phyloP scores from a whole-genome alignment of 2,329 filamentous ascomycete species.

The Aspergillus spinulosporus region DNA sequence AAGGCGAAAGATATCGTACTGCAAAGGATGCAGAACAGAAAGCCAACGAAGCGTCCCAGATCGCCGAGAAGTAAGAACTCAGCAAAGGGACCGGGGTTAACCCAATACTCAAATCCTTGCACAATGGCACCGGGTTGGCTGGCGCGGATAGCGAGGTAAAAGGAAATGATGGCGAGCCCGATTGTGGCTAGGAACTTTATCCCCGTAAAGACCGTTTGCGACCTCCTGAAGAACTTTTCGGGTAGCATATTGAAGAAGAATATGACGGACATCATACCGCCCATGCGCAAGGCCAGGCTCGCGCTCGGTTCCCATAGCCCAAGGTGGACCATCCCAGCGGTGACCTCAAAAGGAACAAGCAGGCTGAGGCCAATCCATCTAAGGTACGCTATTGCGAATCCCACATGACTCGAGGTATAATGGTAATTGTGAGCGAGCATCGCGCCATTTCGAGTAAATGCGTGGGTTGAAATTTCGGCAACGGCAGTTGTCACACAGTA shows the following conservation, averaged over 20 bases:
- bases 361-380: conserved; percentile 51
- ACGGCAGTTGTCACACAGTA: conserved; percentile 51
- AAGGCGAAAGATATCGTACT: conserved; percentile 56
- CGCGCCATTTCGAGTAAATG: conserved; percentile 40
- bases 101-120: conserved; percentile 55
- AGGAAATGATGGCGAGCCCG: conserved; percentile 50
- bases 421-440: conserved; percentile 43
- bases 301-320: conserved; percentile 55
- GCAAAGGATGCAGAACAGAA: conserved; percentile 52
- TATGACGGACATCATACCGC: conserved; percentile 60
- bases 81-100: conserved; percentile 50
- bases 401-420: conserved; percentile 41
- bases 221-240: conserved; percentile 51
- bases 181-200: conserved; percentile 53
- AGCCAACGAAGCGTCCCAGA: conserved; percentile 51
- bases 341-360: conserved; percentile 59
- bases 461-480: conserved; percentile 41
- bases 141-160: conserved; percentile 56
- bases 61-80: conserved; percentile 49
- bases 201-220: conserved; percentile 51
- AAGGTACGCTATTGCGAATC: conserved; percentile 42
- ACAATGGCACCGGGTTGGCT: conserved; percentile 46
- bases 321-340: conserved; percentile 64
- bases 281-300: conserved; percentile 46
- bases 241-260: conserved; percentile 50